A percentile compares a stretch with the other conserved stretches of the same genome.
Evolutionary conservation across 1,139 yeast species (phyloP).

Genomic region (Yarrowia galli): DNA sequence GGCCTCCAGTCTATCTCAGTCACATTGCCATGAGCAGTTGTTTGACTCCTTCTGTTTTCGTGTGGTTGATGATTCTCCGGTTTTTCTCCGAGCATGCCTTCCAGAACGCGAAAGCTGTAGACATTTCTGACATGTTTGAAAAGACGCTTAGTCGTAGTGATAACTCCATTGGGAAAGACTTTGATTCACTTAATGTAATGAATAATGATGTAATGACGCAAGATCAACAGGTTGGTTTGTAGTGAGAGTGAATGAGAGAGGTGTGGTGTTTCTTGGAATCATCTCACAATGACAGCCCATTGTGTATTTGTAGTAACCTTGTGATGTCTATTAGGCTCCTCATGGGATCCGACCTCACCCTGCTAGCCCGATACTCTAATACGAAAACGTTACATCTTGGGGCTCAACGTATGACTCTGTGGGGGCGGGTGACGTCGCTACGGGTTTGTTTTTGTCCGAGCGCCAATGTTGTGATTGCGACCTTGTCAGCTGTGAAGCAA

Average conservation of each 20-base stretch:
- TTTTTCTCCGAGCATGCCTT: slow-evolving; percentile 11
- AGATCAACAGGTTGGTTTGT: not conserved
- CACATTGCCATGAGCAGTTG: slow-evolving; percentile 17
- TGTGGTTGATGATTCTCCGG: slow-evolving; percentile 21
- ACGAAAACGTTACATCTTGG: slow-evolving; percentile 20
- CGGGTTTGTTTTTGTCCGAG: not conserved
- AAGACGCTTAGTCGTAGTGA: slow-evolving; percentile 15
- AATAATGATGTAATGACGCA: slow-evolving; percentile 8
- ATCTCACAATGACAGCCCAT: not conserved
- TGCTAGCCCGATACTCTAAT: slow-evolving; percentile 24
- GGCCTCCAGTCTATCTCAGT: not conserved
- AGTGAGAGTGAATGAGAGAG: not conserved
- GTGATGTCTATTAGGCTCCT: slow-evolving; percentile 9
- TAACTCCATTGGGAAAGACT: slow-evolving; percentile 8
- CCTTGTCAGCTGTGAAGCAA: not conserved
- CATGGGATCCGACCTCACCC: slow-evolving; percentile 21
- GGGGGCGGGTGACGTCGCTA: not conserved
- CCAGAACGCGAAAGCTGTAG: slow-evolving; percentile 31
- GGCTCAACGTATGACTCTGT: not conserved
- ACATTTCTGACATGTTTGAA: slow-evolving; percentile 19
- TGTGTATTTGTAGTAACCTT: slow-evolving; percentile 25
- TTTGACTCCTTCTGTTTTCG: slow-evolving; percentile 23
- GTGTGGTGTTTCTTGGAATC: not conserved
- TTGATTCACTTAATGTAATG: slow-evolving; percentile 20
- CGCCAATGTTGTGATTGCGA: not conserved